Conservation (phyloP, 1,284 basidiomycete species). For the Chalciporus sp. region DNA sequence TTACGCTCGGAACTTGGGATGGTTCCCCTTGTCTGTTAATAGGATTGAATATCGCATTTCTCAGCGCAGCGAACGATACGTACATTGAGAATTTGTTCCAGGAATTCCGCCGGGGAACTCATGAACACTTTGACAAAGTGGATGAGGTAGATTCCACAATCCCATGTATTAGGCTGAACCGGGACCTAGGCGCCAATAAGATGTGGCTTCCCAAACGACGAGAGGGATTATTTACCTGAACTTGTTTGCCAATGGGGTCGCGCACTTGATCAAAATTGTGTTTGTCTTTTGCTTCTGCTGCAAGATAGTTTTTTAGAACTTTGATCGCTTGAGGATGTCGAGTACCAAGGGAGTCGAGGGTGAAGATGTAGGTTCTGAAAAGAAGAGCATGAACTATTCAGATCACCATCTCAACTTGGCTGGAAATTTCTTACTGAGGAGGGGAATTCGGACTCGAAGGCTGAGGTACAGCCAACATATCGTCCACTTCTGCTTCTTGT, state of each 20-base stretch:
- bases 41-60: conserved; percentile 1
- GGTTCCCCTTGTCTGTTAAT: conserved; percentile 35
- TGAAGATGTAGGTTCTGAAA: conserved; percentile 76
- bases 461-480: conserved; percentile 30
- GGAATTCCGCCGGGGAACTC: conserved; percentile 50
- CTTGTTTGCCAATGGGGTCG: conserved; percentile 46
- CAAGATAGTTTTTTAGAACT: conserved; percentile 70
- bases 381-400: neutral
- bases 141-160: conserved; percentile 85
- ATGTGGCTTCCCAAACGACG: neutral
- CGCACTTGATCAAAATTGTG: conserved; percentile 48
- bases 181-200: conserved; percentile 58
- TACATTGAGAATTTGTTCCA: conserved; percentile 49
- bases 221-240: conserved; percentile 41
- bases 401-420: neutral
- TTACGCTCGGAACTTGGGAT: conserved; percentile 39
- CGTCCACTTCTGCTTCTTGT: conserved; percentile 35
- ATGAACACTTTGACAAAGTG: conserved; percentile 79
- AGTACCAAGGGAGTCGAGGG: conserved; percentile 84
- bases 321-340: conserved; percentile 67
- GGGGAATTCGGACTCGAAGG: conserved; percentile 12
- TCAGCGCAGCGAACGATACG: conserved; percentile 3
- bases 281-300: conserved; percentile 82
- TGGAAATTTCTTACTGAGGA: conserved; percentile 21
- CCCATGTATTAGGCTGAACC: conserved; percentile 80